Evolutionary conservation across 2,329 filamentous ascomycete genomes (phyloP).

Genomic region (Fusarium papillatum): DNA sequence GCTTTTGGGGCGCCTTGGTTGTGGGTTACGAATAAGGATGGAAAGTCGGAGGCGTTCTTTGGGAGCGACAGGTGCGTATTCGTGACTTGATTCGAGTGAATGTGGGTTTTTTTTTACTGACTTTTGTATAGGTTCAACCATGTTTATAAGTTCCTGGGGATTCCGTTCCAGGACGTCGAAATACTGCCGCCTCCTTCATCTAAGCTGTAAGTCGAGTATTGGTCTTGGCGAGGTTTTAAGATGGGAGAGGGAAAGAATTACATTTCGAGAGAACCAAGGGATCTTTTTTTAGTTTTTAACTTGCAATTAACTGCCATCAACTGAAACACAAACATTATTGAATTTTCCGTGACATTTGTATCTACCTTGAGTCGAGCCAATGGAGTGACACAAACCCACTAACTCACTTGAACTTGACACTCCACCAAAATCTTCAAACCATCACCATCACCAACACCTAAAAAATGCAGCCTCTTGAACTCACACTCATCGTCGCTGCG

Average conservation of each 20-base stretch:
- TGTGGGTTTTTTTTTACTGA: background rate
- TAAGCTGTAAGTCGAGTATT: conserved; percentile 48
- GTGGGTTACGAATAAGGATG: conserved; percentile 72
- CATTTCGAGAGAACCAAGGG: background rate
- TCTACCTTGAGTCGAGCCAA: background rate
- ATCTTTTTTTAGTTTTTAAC: no score
- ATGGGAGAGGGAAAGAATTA: background rate
- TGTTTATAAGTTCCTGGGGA: conserved; percentile 75
- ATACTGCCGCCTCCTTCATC: conserved; percentile 46
- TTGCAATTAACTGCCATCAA: rapidly evolving
- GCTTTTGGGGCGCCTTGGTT: conserved; percentile 86
- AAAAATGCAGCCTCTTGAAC: conserved; percentile 62
- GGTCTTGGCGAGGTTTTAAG: background rate
- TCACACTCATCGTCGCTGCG: conserved; percentile 95
- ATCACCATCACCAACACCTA: conserved; percentile 7
- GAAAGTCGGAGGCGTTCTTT: conserved; percentile 78
- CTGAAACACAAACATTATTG: background rate
- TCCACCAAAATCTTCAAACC: conserved; percentile 11
- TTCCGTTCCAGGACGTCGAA: conserved; percentile 70
- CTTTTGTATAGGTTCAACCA: conserved; percentile 69
- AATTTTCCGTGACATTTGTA: background rate
- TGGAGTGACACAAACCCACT: conserved; percentile 25
- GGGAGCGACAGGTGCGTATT: conserved; percentile 74
- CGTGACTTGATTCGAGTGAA: no score
- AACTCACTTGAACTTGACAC: background rate